A percentile compares a stretch with the other conserved stretches of the same genome.
Evolutionary conservation across 139 green algal species (phyloP).

Genomic region (Chlamydomonas sp.): DNA sequence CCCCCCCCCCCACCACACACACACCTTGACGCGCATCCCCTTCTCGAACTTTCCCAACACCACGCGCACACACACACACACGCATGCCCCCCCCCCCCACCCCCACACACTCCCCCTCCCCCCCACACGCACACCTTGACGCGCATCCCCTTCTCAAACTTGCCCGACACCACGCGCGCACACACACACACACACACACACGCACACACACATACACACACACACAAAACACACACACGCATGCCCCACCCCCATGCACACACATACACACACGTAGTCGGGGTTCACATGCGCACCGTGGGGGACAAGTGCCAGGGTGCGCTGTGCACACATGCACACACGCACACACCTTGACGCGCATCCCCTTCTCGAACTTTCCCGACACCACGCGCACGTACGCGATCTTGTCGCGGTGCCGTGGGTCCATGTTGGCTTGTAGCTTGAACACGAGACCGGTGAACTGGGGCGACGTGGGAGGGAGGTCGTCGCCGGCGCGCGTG

Average conservation of each 20-base stretch:
- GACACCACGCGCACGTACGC: constrained; percentile 29
- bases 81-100: no score
- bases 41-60: constrained; percentile 52
- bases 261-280: no score
- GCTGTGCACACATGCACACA: no score
- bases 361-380: constrained; percentile 60
- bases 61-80: no score
- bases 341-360: constrained; percentile 58
- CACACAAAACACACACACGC: no score
- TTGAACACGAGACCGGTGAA: constrained; percentile 75
- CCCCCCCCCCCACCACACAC: no score
- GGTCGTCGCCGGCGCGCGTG: constrained; percentile 22
- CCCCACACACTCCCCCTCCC: no score
- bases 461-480: constrained; percentile 33
- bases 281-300: no score
- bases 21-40: constrained; percentile 58
- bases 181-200: neutral
- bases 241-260: no score
- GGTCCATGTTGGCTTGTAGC: constrained; percentile 74
- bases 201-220: neutral
- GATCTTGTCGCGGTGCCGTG: constrained; percentile 66
- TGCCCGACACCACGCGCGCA: constrained; percentile 24
- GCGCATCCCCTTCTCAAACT: constrained; percentile 73
- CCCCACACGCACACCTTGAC: constrained; percentile 37
- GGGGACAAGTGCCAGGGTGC: no score